phyloP scores from a whole-genome alignment of 768 basidiomycete species.

The Pleurotus cornucopiae region DNA sequence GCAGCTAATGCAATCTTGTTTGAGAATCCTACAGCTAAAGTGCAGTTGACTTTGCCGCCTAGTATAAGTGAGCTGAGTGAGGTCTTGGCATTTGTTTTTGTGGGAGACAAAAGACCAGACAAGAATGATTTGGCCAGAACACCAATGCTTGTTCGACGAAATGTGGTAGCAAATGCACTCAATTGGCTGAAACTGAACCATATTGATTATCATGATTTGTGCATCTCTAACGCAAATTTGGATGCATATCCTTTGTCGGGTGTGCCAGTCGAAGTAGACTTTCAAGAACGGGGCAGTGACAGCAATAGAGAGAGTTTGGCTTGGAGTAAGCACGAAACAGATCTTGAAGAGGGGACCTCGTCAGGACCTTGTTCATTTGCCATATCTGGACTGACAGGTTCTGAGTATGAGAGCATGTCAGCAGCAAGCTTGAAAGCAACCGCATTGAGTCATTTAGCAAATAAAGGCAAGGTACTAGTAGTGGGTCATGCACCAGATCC shows the following conservation, averaged over 20 bases:
- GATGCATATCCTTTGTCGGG: neutral
- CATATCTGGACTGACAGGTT: constrained; percentile 30
- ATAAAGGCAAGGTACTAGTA: constrained; percentile 13
- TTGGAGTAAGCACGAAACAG: too few species aligned
- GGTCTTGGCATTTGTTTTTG: constrained; percentile 15
- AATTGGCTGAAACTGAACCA: constrained; percentile 12
- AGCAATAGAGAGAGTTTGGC: too few species aligned
- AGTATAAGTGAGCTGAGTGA: constrained; percentile 7
- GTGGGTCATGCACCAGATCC: constrained; percentile 15
- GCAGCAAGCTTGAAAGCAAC: constrained; percentile 14
- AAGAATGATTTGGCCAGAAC: neutral
- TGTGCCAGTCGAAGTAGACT: neutral
- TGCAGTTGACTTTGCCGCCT: neutral
- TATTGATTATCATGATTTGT: neutral
- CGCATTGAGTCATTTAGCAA: constrained; percentile 18
- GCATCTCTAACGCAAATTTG: neutral
- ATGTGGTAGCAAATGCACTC: neutral
- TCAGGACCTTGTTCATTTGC: constrained; percentile 29
- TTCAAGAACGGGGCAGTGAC: too few species aligned
- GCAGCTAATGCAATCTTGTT: constrained; percentile 16
- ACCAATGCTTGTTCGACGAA: constrained; percentile 18
- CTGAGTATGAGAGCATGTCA: constrained; percentile 12
- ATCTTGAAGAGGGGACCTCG: constrained; percentile 17
- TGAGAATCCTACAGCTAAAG: neutral
- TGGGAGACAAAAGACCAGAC: neutral